Percentiles rank a stretch among this genome's conserved stretches.
Conservation (phyloP, 2,329 filamentous ascomycete genomes). For the Fusarium chaquense region DNA sequence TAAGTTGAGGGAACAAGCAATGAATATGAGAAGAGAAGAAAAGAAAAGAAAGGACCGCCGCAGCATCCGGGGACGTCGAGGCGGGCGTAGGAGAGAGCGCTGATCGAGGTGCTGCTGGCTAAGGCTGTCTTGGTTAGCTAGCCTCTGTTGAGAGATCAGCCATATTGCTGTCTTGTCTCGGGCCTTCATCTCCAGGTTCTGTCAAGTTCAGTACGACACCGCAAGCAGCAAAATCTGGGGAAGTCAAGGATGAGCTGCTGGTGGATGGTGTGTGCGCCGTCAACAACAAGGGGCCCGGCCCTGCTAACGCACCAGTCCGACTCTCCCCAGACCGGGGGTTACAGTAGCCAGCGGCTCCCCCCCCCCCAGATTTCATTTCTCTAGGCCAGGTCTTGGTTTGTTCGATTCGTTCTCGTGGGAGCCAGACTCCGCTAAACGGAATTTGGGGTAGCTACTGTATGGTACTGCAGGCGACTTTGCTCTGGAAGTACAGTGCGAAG, state of each 20-base stretch:
- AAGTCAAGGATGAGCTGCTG: conserved; percentile 49
- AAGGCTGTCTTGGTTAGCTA: conserved; percentile 17
- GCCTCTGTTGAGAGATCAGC: conserved; percentile 27
- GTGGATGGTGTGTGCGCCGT: conserved; percentile 50
- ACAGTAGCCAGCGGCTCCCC: background rate
- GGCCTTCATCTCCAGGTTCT: conserved; percentile 34
- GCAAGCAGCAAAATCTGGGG: conserved; percentile 50
- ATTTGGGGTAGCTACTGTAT: conserved; percentile 45
- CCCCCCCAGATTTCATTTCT: conserved; percentile 41
- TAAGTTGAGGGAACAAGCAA: conserved; percentile 31
- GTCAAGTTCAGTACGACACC: conserved; percentile 27
- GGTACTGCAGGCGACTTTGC: conserved; percentile 7
- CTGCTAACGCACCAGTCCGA: conserved; percentile 42
- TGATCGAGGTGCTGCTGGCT: conserved; percentile 3
- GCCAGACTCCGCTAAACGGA: conserved; percentile 44
- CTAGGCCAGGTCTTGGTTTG: background rate
- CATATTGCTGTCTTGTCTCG: conserved; percentile 9
- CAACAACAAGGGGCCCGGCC: conserved; percentile 45
- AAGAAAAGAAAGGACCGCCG: conserved; percentile 26
- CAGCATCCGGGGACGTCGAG: conserved; percentile 32
- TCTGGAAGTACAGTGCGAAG: conserved; percentile 14
- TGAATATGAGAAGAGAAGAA: conserved; percentile 15
- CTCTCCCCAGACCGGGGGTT: conserved; percentile 43
- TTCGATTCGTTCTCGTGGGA: conserved; percentile 21
- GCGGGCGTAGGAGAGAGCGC: conserved; percentile 30